Conservation (phyloP, 768 basidiomycete genomes). For the Collybia mongolica region DNA sequence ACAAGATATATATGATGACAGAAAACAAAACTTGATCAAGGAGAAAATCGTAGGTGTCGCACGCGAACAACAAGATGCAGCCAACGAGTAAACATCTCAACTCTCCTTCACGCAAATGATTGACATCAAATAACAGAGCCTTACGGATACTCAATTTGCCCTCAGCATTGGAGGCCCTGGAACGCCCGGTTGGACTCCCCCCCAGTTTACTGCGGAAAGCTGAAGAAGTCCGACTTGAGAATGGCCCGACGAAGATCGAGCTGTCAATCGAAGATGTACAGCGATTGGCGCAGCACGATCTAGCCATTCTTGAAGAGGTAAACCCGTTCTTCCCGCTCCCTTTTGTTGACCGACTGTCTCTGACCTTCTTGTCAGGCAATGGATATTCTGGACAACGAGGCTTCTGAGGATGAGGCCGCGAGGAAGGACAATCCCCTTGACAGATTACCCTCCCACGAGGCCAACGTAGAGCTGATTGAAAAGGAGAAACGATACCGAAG, state of each 20-base stretch:
- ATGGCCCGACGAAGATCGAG: constrained; percentile 73
- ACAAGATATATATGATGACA: constrained; percentile 82
- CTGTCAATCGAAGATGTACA: constrained; percentile 72
- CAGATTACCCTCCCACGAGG: constrained; percentile 73
- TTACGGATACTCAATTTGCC: constrained; percentile 78
- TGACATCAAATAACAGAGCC: constrained; percentile 37
- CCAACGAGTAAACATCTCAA: constrained; percentile 50
- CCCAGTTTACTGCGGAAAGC: constrained; percentile 85
- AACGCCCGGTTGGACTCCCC: constrained; percentile 84
- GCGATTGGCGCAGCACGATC: constrained; percentile 60
- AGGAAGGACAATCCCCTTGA: constrained; percentile 47
- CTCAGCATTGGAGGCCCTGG: constrained; percentile 82
- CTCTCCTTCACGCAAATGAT: neutral
- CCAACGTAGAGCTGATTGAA: constrained; percentile 69
- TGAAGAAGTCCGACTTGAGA: constrained; percentile 76
- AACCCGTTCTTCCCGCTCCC: neutral
- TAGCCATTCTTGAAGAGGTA: constrained; percentile 74
- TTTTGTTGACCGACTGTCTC: neutral
- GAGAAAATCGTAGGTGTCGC: constrained; percentile 63
- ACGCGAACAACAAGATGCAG: constrained; percentile 59
- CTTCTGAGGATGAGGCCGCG: constrained; percentile 76
- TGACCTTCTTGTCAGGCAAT: constrained; percentile 55
- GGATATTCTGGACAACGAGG: constrained; percentile 89
- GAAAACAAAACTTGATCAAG: constrained; percentile 67
- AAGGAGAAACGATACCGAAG: constrained; percentile 70